Evolutionary conservation across 495 filamentous ascomycete genomes (phyloP).

Genomic region (Penicillium samsonianum): DNA sequence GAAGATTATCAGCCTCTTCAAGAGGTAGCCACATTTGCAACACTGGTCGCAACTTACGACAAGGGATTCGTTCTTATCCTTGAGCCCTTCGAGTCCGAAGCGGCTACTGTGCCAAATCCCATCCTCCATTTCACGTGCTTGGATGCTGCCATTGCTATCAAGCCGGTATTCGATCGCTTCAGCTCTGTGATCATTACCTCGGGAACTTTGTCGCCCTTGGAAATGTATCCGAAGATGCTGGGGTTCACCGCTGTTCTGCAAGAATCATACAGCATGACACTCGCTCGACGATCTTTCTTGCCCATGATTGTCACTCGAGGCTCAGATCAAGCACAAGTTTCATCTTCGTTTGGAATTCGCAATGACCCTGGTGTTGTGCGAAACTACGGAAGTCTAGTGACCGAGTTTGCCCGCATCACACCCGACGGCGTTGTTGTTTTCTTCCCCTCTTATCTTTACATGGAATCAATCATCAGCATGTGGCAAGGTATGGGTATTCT

Average conservation of each 20-base stretch:
- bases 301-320: conserved; percentile 97
- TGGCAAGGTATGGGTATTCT: conserved; percentile 98
- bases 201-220: conserved; percentile 92
- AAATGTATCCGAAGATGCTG: conserved; percentile 99
- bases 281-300: conserved; percentile 91
- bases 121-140: conserved; percentile 95
- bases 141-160: conserved; percentile 97
- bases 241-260: conserved; percentile 88
- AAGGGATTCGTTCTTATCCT: conserved; percentile 95
- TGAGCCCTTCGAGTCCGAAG: conserved; percentile 94
- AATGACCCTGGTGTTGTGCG: conserved; percentile 93
- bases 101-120: conserved; percentile 93
- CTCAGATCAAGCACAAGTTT: conserved; percentile 87
- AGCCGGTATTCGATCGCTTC: conserved; percentile 96
- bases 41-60: conserved; percentile 94
- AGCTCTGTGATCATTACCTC: conserved; percentile 98
- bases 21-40: conserved; percentile 99
- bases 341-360: conserved; percentile 87
- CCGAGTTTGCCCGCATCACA: conserved; percentile 91
- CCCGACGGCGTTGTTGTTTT: conserved; percentile 98
- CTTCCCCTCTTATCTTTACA: conserved; percentile 98
- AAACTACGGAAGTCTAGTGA: conserved; percentile 91
- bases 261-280: conserved; percentile 96
- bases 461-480: conserved; percentile 98
- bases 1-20: conserved; percentile 97